Base-by-base conservation (phyloP, 495 filamentous ascomycete genomes). In the Chaetomidium leptoderma region DNA sequence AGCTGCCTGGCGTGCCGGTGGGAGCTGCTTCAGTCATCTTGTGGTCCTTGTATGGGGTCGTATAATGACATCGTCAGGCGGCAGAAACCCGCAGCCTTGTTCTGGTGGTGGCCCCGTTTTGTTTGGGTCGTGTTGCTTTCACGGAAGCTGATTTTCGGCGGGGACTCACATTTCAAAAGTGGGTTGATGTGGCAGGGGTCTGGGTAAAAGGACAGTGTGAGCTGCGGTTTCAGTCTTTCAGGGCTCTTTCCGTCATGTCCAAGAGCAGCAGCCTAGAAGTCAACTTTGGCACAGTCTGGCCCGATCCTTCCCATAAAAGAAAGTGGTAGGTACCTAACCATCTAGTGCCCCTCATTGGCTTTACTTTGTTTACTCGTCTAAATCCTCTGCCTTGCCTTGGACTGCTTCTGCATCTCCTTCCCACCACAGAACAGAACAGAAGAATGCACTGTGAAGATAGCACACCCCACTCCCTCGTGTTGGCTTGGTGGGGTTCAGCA, bases 21-120 rank as follows among this genome's bases (percentile, higher is more conserved):
- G 57, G 50, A 61, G 66, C 62, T 59, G 54, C 63, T 75, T 76
- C 75, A 71, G 74, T 72, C 75, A 78, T 78, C 59, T 66, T 76
- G 64, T 24, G 59, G 62, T 54, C 58, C 58, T 58, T 63, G 58
- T 66, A 58, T 62, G 61, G 66, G 58, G 45, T 63, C 59, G 67
- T 59, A 54, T 56, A 62, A 63, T 60, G 66, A 67, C 68, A 70
- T 69, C 55, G 58, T 66, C 61, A 45, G 53, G 59, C 59, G 59
- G 32, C 53, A 47, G 23, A 61, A 47, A 44, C 59, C 55, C 50
- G 55, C 44, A 58, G 46, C 30, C 42, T 19, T 39, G 46, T 43
- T 26, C 23, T 46, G 36, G 24, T 43, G 27, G 16, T 43, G 46
- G 55, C 55, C 33, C 54, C 47, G 55, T 58, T 50, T 58, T 44